phyloP scores from a whole-genome alignment of 139 green algal genomes.

The Closterium sp. region DNA sequence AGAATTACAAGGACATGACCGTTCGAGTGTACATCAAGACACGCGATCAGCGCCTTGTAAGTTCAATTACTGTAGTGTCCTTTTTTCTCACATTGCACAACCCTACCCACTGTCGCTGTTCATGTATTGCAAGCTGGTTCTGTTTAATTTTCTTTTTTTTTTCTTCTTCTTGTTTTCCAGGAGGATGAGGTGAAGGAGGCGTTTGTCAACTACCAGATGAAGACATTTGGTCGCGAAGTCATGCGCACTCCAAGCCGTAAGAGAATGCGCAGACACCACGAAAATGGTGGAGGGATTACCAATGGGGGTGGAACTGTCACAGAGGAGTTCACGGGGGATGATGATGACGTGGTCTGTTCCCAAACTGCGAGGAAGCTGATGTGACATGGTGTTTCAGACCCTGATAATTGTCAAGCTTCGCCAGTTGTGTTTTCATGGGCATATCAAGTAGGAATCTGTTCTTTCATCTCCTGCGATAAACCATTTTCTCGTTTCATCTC shows the following conservation, averaged over 20 bases:
- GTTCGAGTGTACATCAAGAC: neutral
- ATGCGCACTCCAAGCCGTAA: slow-evolving; percentile 6
- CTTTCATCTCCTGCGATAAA: too few species aligned
- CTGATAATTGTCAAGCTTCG: too few species aligned
- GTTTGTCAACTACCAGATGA: neutral
- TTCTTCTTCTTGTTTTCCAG: neutral
- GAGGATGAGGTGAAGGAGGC: neutral
- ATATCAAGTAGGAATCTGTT: too few species aligned
- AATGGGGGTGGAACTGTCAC: neutral
- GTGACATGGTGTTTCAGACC: neutral
- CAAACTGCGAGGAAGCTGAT: neutral
- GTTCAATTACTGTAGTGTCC: neutral
- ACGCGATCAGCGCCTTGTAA: neutral
- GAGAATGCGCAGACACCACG: neutral
- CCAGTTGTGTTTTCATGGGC: too few species aligned
- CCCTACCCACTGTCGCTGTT: too few species aligned
- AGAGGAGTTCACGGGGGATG: neutral
- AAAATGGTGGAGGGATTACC: neutral
- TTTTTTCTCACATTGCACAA: neutral
- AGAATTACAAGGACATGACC: neutral
- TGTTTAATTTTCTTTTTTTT: too few species aligned
- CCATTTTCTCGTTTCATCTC: too few species aligned
- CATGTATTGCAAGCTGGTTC: too few species aligned
- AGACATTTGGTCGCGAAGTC: neutral
- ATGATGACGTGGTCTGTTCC: neutral